Conservation (phyloP, 345 rosid species). For the Arabis alpina region DNA sequence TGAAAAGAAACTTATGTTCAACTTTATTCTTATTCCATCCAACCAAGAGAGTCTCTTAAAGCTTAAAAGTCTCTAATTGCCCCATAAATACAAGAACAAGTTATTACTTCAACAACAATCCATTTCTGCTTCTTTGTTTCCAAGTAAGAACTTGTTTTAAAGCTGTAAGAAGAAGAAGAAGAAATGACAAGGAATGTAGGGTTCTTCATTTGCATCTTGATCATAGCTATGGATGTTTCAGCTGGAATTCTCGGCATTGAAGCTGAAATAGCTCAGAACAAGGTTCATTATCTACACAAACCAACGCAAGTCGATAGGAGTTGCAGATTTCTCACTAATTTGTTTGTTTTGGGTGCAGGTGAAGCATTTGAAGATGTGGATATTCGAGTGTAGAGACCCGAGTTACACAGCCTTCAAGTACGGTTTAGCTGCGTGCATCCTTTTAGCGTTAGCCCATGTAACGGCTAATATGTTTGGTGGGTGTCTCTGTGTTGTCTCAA, state of each 20-base stretch:
- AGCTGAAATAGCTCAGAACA: slow-evolving; percentile 50
- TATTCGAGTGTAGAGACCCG: slow-evolving; percentile 83
- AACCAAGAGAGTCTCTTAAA: slow-evolving; percentile 26
- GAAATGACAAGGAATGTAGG: slow-evolving; percentile 44
- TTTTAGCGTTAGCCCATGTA: slow-evolving; percentile 65
- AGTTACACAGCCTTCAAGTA: slow-evolving; percentile 73
- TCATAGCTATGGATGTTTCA: slow-evolving; percentile 47
- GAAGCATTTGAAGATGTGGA: slow-evolving; percentile 70
- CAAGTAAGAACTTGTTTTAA: slow-evolving; percentile 18
- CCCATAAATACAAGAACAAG: slow-evolving; percentile 30
- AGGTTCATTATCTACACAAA: slow-evolving; percentile 32
- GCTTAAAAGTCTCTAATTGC: slow-evolving; percentile 19
- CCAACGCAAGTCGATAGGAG: not conserved
- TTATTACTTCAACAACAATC: slow-evolving; percentile 28
- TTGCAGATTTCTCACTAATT: not conserved
- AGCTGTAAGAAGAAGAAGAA: not conserved
- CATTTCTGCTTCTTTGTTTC: slow-evolving; percentile 27
- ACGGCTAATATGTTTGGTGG: slow-evolving; percentile 71
- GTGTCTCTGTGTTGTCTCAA: slow-evolving; percentile 70
- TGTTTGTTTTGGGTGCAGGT: slow-evolving; percentile 48
- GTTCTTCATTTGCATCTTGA: slow-evolving; percentile 43
- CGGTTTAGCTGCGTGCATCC: slow-evolving; percentile 71
- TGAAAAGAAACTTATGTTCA: slow-evolving; percentile 5
- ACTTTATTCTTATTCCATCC: slow-evolving; percentile 46
- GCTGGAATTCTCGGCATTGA: slow-evolving; percentile 49